Evolutionary conservation across 225 moss, liverwort and hornwort genomes (phyloP).

Genomic region (Rhytidiadelphus loreus): DNA sequence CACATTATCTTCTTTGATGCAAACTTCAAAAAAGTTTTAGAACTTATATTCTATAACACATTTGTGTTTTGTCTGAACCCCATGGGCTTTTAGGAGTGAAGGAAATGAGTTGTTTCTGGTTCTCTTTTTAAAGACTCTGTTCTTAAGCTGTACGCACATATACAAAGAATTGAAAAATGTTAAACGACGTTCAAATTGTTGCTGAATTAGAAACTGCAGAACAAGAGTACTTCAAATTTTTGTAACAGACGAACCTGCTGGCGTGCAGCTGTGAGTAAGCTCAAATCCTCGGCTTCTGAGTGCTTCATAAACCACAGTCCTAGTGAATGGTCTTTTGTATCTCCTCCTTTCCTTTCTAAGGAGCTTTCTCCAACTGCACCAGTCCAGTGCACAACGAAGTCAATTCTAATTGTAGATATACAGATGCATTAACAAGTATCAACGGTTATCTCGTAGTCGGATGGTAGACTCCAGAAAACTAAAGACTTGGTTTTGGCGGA

Average conservation of each 20-base stretch:
- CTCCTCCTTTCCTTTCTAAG: constrained; percentile 61
- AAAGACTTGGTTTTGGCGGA: neutral
- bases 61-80: no score
- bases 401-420: neutral
- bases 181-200: neutral
- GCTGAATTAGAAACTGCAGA: neutral
- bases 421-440: neutral
- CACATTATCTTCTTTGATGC: no score
- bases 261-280: constrained; percentile 53
- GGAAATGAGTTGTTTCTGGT: neutral
- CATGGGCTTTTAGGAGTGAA: no score
- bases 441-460: neutral
- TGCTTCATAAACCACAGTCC: constrained; percentile 77
- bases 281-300: constrained; percentile 64
- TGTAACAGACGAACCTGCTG: constrained; percentile 43
- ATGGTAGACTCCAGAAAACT: neutral
- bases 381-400: neutral
- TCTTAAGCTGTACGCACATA: neutral
- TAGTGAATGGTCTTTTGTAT: constrained; percentile 74
- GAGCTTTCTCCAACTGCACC: constrained; percentile 47
- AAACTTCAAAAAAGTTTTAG: no score
- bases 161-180: neutral
- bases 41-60: no score
- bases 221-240: neutral
- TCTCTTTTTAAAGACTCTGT: neutral